Conservation (phyloP, 2,329 filamentous ascomycete genomes). For the Diaporthe longicolla region DNA sequence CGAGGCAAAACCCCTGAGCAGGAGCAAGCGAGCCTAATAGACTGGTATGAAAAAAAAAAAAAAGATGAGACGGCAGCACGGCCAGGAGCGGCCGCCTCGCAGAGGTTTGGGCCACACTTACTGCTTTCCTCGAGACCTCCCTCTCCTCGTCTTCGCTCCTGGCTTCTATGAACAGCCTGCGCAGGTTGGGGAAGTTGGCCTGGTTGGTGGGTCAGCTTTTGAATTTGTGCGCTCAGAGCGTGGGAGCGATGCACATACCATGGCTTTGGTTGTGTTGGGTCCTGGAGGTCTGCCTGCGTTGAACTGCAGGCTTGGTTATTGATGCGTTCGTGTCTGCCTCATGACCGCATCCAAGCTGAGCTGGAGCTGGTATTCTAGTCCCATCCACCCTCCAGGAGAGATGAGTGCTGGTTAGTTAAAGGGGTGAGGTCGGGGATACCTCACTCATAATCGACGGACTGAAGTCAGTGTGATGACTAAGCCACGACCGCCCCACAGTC, state of each 20-base stretch:
- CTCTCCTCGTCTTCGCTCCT: conserved; percentile 71
- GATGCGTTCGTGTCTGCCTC: not conserved
- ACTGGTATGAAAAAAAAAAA: not conserved
- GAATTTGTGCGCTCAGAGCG: not conserved
- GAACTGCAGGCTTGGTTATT: not conserved
- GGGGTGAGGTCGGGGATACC: not conserved
- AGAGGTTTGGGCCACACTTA: conserved; percentile 54
- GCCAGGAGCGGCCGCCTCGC: no score
- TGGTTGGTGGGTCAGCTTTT: not conserved
- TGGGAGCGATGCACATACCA: not conserved
- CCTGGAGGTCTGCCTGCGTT: not conserved
- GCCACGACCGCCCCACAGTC: not conserved
- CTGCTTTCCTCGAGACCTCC: conserved; percentile 92
- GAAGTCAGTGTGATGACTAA: conserved; percentile 23
- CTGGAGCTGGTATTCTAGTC: no score
- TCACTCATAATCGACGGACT: not conserved
- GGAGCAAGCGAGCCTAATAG: not conserved
- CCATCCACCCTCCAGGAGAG: not conserved
- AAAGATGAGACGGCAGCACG: no score
- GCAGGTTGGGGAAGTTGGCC: conserved; percentile 44
- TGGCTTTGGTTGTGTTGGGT: not conserved
- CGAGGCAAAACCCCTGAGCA: not conserved
- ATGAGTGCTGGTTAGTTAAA: no score
- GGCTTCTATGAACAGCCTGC: conserved; percentile 38
- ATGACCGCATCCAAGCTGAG: not conserved